Base-by-base conservation (phyloP, 129 eudicot genomes). In the Chrysanthemum lavandulifolium region DNA sequence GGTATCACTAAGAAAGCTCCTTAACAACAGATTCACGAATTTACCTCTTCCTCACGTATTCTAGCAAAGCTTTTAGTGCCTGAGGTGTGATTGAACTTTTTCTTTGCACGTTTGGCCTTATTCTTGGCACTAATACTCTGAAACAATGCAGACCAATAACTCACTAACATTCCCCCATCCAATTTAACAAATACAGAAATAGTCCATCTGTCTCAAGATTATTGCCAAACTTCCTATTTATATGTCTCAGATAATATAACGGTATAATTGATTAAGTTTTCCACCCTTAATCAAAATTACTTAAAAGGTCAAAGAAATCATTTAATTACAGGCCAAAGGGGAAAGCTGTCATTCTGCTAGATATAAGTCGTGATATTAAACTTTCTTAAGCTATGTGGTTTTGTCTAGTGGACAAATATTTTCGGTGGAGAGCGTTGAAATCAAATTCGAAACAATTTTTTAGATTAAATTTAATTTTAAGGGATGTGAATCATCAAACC, bases 21-120 rank as follows among this genome's bases (percentile, higher is more conserved):
- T 36, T 10, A 53, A 15, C 14, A 54, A 47, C 11, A 61, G 13
- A 19, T 65, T 16, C 48, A 67, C 2, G n/a, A 71, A 72, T 73
- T 15, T 78, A 86, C 91, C 86, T 83, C 80, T 78, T 86, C 87
- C 73, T 83, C 86, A 15, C 75, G 82, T 72, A 81, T 25, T 64
- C 71, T 76, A 11, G 88, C 88, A 78, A 68, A 86, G 77, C 91
- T 86, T 79, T 86, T 86, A 27, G 82, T 63, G 57, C 91, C 91
- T 53, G 84, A 67, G 63, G 88, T 74, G 69, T 81, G 86, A 75
- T 15, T 49, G 65, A 67, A 80, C 75, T 61, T 81, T 56, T 73
- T 69, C 53, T 61, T 80, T 18, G 80, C 60, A 51, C 88, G 91
- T 68, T 59, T 86, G 48, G 84, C 86, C 78, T 75, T 86, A 79